Percentiles rank a stretch among this genome's conserved stretches.
phyloP scores from a whole-genome alignment of 1,139 yeast genomes.

The Geotrichum aggregatum region DNA sequence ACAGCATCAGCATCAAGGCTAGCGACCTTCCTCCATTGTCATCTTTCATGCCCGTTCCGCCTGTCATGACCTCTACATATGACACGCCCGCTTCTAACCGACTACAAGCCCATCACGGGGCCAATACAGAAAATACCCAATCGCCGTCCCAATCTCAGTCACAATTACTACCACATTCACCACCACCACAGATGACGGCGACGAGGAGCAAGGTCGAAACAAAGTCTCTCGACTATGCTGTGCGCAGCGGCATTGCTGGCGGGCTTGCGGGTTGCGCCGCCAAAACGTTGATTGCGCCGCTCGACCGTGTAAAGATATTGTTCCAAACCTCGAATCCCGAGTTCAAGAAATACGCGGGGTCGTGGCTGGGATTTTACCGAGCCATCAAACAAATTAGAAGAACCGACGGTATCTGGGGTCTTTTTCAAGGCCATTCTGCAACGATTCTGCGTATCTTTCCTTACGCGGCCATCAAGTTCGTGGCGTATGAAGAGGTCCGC shows the following conservation, averaged over 20 bases:
- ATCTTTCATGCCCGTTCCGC: background rate
- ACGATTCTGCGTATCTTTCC: slow-evolving; percentile 89
- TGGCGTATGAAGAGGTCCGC: slow-evolving; percentile 93
- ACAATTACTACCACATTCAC: background rate
- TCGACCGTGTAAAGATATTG: slow-evolving; percentile 88
- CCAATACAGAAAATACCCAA: background rate
- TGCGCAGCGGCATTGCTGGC: slow-evolving; percentile 87
- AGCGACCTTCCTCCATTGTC: background rate
- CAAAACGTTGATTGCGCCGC: slow-evolving; percentile 89
- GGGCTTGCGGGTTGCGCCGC: slow-evolving; percentile 96
- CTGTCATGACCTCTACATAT: background rate
- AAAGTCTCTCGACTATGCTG: slow-evolving; percentile 69
- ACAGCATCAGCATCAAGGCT: background rate
- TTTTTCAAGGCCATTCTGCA: slow-evolving; percentile 94
- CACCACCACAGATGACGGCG: background rate
- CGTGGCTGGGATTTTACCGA: slow-evolving; percentile 65
- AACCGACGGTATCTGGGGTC: slow-evolving; percentile 73
- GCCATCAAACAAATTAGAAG: slow-evolving; percentile 67
- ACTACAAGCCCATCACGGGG: background rate
- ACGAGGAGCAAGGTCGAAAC: slow-evolving; percentile 45
- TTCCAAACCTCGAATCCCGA: slow-evolving; percentile 95
- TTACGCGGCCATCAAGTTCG: slow-evolving; percentile 94
- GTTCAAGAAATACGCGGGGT: slow-evolving; percentile 73
- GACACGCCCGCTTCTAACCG: background rate
- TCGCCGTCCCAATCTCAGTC: background rate